Conservation (phyloP, 208 protist genomes). For the Acanthamoeba castellanii region DNA sequence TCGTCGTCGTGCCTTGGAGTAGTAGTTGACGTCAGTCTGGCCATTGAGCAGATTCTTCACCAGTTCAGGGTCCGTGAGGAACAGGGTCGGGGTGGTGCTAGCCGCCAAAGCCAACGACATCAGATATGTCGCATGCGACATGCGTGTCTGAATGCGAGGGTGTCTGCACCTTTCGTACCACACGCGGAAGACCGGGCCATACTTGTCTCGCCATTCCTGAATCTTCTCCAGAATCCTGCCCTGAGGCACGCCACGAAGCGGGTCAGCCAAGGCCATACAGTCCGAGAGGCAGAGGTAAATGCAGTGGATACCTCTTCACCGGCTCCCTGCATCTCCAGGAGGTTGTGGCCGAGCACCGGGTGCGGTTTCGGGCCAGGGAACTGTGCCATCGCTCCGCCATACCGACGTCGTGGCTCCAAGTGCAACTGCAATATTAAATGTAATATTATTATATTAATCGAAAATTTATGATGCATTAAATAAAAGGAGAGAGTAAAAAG, state of each 20-base stretch:
- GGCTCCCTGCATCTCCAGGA: slow-evolving; percentile 12
- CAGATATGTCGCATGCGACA: not conserved
- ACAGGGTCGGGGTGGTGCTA: slow-evolving; percentile 10
- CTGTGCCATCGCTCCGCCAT: not conserved
- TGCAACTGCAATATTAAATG: not conserved
- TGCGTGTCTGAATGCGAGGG: not conserved
- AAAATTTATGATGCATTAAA: too few relatives aligned
- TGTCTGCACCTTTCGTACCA: not conserved
- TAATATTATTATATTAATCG: too few relatives aligned
- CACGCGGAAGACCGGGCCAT: not conserved
- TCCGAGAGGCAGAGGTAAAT: not conserved
- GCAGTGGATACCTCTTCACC: not conserved
- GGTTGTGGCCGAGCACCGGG: slow-evolving; percentile 18
- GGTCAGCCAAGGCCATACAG: not conserved
- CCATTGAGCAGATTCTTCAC: slow-evolving; percentile 10
- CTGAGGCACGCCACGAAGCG: not conserved
- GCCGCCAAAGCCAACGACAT: not conserved
- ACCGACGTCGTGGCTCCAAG: not conserved
- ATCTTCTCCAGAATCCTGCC: slow-evolving; percentile 25
- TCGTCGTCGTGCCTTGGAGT: not conserved
- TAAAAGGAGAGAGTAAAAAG: too few relatives aligned
- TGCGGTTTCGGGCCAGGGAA: slow-evolving; percentile 21
- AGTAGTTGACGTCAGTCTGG: slow-evolving; percentile 17
- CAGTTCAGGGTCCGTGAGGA: slow-evolving; percentile 18
- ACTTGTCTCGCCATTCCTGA: not conserved